These are phyloP conservation scores for Saccharomycopsis crataegensis DNA, from an alignment of 1,139 yeast species.

Conservation along the genomic window DNA sequence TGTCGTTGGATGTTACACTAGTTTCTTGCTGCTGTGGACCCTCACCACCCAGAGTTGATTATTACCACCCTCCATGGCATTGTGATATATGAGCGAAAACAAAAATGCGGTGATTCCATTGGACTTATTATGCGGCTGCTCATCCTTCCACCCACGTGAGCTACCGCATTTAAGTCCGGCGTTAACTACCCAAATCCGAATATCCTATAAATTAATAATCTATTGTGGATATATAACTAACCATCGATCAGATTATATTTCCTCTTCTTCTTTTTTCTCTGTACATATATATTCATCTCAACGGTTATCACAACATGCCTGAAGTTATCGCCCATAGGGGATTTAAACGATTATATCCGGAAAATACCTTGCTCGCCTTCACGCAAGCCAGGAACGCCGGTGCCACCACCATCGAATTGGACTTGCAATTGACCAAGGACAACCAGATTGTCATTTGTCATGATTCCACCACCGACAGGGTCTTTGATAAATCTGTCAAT, in stretches of 20 bases:
- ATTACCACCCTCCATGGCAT: too few species aligned
- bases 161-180: too few species aligned
- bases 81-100: too few species aligned
- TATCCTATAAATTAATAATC: background rate
- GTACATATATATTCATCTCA: background rate
- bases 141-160: too few species aligned
- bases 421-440: conserved; percentile 72
- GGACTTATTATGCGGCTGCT: too few species aligned
- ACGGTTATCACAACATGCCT: background rate
- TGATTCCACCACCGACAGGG: conserved; percentile 32
- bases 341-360: conserved; percentile 16
- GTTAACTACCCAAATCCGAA: too few species aligned
- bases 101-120: too few species aligned
- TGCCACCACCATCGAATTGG: conserved; percentile 73
- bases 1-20: too few species aligned
- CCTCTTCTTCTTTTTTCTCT: background rate
- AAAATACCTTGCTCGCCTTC: conserved; percentile 46
- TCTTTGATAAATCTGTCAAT: conserved; percentile 30
- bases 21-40: too few species aligned
- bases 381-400: conserved; percentile 63
- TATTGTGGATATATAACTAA: background rate
- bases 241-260: background rate
- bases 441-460: conserved; percentile 71
- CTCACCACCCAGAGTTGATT: too few species aligned
- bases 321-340: conserved; percentile 16